phyloP scores from a whole-genome alignment of 495 filamentous ascomycete species.

The Penicillium maclennaniae region DNA sequence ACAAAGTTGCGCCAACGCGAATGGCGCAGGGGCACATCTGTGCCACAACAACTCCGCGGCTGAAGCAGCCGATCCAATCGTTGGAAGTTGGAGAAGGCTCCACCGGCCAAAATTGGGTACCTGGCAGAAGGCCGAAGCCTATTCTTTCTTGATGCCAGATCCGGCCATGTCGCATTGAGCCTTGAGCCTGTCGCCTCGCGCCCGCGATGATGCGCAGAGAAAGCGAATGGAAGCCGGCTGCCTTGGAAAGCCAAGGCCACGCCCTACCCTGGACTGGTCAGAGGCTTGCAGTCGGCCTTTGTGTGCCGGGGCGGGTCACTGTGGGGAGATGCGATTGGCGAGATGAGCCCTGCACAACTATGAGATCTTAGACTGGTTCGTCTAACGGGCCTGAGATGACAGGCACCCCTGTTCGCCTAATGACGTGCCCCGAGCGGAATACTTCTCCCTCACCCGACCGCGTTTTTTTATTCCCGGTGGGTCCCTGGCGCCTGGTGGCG shows the following conservation, averaged over 20 bases:
- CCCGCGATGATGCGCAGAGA: not conserved
- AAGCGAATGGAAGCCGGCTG: not conserved
- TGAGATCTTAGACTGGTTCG: not conserved
- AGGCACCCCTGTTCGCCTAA: not conserved
- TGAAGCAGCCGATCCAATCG: not conserved
- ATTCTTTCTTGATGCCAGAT: constrained; percentile 1
- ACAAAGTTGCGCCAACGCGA: not conserved
- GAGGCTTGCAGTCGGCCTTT: not conserved
- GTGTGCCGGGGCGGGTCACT: not conserved
- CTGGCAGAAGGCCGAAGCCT: constrained; percentile 3
- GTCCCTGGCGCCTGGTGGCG: not conserved
- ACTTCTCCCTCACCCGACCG: not conserved
- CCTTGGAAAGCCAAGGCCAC: not conserved
- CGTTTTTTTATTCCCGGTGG: not conserved
- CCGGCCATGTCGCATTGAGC: not conserved
- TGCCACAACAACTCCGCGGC: not conserved
- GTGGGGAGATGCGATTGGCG: not conserved
- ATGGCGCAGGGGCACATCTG: not conserved
- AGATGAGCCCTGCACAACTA: not conserved
- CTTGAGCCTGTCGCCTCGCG: not conserved
- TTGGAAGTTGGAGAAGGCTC: not conserved
- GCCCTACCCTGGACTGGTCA: not conserved
- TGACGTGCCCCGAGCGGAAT: not conserved
- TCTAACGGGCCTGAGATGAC: not conserved
- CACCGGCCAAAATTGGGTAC: not conserved